Conservation (phyloP, 352 stramenopile species). For the Pythium sp. region DNA sequence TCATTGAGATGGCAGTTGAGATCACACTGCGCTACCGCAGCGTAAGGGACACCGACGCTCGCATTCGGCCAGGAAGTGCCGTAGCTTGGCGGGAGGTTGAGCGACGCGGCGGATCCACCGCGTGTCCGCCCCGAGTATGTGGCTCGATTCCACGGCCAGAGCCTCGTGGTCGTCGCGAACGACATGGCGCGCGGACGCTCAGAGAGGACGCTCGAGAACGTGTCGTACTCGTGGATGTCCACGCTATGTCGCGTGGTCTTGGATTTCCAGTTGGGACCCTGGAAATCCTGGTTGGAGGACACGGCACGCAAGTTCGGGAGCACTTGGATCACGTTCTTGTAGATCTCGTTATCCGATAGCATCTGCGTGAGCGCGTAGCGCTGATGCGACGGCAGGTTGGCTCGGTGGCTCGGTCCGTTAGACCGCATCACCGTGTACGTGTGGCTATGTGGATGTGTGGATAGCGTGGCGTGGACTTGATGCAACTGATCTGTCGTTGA, state of each 20-base stretch:
- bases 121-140: conserved; percentile 3
- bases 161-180: background rate
- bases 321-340: conserved; percentile 24
- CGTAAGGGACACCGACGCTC: conserved; percentile 47
- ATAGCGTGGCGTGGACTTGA: background rate
- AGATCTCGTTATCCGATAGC: conserved; percentile 28
- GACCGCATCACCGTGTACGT: background rate
- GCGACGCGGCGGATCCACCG: conserved; percentile 9
- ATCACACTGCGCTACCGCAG: conserved; percentile 49
- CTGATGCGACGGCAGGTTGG: background rate
- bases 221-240: conserved; percentile 9
- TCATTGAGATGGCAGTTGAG: conserved; percentile 54
- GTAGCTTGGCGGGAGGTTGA: background rate
- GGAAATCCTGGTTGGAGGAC: conserved; percentile 21
- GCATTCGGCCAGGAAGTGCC: conserved; percentile 34
- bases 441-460: background rate
- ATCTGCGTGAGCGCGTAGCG: conserved; percentile 24
- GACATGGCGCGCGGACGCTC: background rate
- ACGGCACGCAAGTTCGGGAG: conserved; percentile 28
- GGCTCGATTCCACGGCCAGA: background rate
- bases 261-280: conserved; percentile 25
- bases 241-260: conserved; percentile 9
- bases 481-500: background rate
- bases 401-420: background rate
- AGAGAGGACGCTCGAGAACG: background rate